Base-by-base conservation (phyloP, 768 basidiomycete species). In the Suillus clintonianus region DNA sequence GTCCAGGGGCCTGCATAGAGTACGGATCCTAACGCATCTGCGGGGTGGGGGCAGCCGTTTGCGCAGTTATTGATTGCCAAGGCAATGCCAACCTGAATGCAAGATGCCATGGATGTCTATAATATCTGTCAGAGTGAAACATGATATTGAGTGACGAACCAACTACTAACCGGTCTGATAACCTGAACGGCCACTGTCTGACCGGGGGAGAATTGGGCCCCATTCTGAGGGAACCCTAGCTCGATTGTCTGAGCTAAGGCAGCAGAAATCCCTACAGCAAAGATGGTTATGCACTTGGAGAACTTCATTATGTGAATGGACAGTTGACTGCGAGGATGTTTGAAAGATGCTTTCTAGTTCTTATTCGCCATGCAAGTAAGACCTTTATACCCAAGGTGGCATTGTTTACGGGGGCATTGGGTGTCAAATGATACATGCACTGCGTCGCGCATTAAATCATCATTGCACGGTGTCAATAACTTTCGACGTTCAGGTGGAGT, bases 71-170 rank as follows among this genome's bases (percentile, higher is more conserved):
- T 42, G 6, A 75, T 65, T 4, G 71, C 66, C 11, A 75, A 73
- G 17, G 74, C 74, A 19, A 75, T 76, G 42, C 74, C 74, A n/a
- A 76, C 71, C 54, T 76, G 72, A 55, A 64, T 66, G 55, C 68
- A 68, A 7, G 53, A 54, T 15, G 43, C 61, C 2, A 69, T 34
- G 24, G 73, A 75, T 34, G 0, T 22, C 74, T 76, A n/a, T 8
- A 61, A 6, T 17, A 32, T 15, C 1, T 17, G 27, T 11, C 9
- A 6, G 37, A 15, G 17, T 59, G 15, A 43, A 37, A 42, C 32
- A 24, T 34, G 5, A 36, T 19, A 27, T n/a, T 13, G 10, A 57
- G 17, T 19, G 4, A 36, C 22, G 34, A 19, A 53, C 4, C 14
- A 32, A 24, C 47, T 6, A 36, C 73, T 60, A 50, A 75, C 74